Conservation (phyloP, 2,329 filamentous ascomycete genomes). For the Colletotrichum zoysiae region DNA sequence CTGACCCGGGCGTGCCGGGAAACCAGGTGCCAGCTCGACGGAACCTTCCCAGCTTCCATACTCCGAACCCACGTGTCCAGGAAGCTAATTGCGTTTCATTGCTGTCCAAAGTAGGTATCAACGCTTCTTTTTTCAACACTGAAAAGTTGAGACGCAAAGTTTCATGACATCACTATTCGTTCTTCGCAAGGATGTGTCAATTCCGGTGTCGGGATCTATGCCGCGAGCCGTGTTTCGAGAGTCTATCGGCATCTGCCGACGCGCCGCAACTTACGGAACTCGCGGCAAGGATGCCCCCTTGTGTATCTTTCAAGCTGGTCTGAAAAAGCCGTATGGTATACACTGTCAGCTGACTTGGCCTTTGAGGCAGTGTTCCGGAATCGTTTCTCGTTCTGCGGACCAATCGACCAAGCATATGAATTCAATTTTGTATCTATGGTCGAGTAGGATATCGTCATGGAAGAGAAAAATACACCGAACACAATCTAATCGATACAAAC, state of each 20-base stretch:
- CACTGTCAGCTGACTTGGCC: not conserved
- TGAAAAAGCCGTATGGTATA: fast-evolving
- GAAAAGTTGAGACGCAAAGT: not conserved
- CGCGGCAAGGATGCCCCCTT: no score
- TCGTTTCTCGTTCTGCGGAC: no score
- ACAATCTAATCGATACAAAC: not conserved
- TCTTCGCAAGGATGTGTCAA: not conserved
- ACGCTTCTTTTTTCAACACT: not conserved
- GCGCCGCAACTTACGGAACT: not conserved
- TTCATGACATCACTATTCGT: not conserved
- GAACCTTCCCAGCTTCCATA: not conserved
- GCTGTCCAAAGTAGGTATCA: not conserved
- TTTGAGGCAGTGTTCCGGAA: not conserved
- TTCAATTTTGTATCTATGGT: not conserved
- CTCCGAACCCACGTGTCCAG: not conserved
- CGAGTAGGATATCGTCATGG: not conserved
- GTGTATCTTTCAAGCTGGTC: not conserved
- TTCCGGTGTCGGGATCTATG: not conserved
- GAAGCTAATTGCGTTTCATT: not conserved
- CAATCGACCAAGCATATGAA: no score
- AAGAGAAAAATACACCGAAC: not conserved
- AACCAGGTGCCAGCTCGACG: not conserved
- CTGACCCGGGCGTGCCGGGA: not conserved
- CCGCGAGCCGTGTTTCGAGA: not conserved
- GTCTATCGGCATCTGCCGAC: not conserved